Conservation (phyloP, 805 yeast species). For the Wickerhamiella hasegawae region DNA sequence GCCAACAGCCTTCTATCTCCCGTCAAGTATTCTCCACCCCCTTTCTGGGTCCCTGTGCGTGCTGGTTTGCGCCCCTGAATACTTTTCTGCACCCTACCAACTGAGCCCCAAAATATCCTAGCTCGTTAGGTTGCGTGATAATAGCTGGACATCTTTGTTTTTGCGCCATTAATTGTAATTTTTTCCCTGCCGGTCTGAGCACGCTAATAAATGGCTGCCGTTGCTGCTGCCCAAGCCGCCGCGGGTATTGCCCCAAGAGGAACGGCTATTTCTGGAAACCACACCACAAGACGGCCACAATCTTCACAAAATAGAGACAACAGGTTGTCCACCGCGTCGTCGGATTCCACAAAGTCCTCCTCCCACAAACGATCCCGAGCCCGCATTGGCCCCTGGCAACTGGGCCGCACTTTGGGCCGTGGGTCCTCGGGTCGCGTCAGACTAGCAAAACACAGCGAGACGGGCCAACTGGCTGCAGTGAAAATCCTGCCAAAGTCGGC, state of each 20-base stretch:
- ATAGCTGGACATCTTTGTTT: no score
- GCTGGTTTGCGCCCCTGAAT: no score
- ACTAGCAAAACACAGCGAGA: conserved; percentile 69
- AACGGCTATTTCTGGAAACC: no score
- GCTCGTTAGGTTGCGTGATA: no score
- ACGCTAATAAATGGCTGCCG: conserved; percentile 5
- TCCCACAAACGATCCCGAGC: conserved; percentile 31
- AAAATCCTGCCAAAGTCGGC: conserved; percentile 85
- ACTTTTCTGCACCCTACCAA: no score
- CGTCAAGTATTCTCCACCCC: no score
- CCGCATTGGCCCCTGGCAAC: conserved; percentile 89
- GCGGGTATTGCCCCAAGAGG: not conserved
- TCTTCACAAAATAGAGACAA: no score
- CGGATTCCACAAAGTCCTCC: conserved; percentile 22
- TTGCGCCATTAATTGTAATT: no score
- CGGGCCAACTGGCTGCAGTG: conserved; percentile 88
- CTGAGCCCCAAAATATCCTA: no score
- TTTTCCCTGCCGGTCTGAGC: no score
- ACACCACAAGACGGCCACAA: not conserved
- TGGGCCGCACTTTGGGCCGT: conserved; percentile 85
- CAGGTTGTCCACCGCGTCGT: conserved; percentile 15
- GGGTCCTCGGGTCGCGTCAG: conserved; percentile 96
- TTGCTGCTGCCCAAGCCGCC: conserved; percentile 5
- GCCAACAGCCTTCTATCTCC: no score
- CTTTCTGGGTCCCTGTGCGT: no score